phyloP scores from a whole-genome alignment of 768 basidiomycete genomes.

The Tylopilus sp. region DNA sequence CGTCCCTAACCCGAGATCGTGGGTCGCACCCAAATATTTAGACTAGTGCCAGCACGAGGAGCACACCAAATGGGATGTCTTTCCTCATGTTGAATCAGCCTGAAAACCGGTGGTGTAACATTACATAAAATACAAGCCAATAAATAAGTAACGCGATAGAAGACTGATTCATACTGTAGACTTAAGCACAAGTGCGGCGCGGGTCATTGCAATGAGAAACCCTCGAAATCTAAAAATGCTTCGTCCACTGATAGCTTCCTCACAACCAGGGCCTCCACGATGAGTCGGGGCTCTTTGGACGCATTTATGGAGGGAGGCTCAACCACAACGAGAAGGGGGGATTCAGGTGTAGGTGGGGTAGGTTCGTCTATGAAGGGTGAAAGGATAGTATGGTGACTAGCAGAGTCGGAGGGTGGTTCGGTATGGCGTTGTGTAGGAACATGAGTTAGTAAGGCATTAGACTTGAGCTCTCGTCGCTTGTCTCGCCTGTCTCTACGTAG shows the following conservation, averaged over 20 bases:
- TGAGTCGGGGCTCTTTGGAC: conserved; percentile 48
- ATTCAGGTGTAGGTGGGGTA: conserved; percentile 27
- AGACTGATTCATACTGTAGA: neutral
- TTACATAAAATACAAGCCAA: neutral
- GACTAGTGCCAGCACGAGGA: too few species aligned
- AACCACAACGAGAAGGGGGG: conserved; percentile 32
- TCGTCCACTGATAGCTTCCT: conserved; percentile 75
- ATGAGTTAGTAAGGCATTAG: conserved; percentile 17
- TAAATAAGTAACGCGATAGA: too few species aligned
- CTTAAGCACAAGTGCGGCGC: neutral
- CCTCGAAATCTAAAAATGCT: conserved; percentile 72
- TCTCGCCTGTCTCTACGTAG: conserved; percentile 48
- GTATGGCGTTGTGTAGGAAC: conserved; percentile 5
- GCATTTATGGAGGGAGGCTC: conserved; percentile 11
- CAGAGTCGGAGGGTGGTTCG: neutral
- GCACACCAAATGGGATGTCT: too few species aligned
- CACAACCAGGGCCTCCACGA: conserved; percentile 79
- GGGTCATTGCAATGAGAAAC: conserved; percentile 38
- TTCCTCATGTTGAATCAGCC: too few species aligned
- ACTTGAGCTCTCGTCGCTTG: conserved; percentile 47
- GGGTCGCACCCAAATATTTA: too few species aligned
- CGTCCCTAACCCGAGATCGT: too few species aligned
- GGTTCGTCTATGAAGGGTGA: conserved; percentile 2
- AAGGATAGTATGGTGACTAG: conserved; percentile 1
- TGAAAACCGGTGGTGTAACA: neutral